These are phyloP conservation scores for Gnetum montanum DNA, from an alignment of 75 land plant genomes.

Conservation along the genomic window DNA sequence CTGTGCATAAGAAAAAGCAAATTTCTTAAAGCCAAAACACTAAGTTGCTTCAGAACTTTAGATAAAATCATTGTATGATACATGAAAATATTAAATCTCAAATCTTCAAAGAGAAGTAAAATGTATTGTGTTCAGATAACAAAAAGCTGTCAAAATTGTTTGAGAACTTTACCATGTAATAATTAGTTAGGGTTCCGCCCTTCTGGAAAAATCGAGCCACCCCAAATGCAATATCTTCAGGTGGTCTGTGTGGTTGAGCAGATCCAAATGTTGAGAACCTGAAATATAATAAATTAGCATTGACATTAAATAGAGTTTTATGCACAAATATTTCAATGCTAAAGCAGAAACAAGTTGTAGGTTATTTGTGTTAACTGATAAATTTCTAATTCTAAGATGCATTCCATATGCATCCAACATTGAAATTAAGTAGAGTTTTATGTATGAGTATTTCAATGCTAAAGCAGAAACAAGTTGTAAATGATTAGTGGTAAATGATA, in stretches of 20 bases:
- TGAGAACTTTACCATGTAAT: constrained; percentile 61
- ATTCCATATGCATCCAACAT: too few species aligned
- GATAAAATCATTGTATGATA: background rate
- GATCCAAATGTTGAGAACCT: constrained; percentile 82
- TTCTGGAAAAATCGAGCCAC: constrained; percentile 88
- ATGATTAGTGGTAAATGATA: background rate
- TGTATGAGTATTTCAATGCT: too few species aligned
- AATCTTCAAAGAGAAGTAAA: background rate
- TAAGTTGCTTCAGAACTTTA: background rate
- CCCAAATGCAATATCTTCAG: constrained; percentile 75
- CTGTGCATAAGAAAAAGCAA: constrained; percentile 18
- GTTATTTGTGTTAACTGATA: background rate
- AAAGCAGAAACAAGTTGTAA: background rate
- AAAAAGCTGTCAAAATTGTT: too few species aligned
- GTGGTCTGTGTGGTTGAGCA: constrained; percentile 64
- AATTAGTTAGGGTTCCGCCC: constrained; percentile 75
- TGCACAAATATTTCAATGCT: too few species aligned
- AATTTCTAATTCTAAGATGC: background rate
- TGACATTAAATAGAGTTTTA: too few species aligned
- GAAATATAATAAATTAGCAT: too few species aligned
- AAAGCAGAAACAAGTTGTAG: background rate
- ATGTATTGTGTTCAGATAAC: background rate
- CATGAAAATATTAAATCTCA: background rate
- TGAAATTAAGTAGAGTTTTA: too few species aligned
- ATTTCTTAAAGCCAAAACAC: background rate